phyloP scores from a whole-genome alignment of 2,329 filamentous ascomycete genomes.

The Tolypocladium sp. region DNA sequence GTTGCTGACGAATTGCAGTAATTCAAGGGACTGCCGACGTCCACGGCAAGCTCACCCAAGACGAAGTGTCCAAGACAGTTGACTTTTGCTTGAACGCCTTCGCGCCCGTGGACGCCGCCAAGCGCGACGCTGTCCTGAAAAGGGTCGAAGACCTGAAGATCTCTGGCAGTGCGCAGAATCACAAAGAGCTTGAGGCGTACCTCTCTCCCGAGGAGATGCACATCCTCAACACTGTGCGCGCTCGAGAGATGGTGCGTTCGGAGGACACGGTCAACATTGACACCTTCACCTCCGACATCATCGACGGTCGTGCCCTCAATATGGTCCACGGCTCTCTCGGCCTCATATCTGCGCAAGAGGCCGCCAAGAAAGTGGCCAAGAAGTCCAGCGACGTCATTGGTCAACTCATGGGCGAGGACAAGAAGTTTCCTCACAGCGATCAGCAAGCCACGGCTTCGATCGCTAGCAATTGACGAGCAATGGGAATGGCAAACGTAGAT shows the following conservation, averaged over 20 bases:
- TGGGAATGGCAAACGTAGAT: too few relatives aligned
- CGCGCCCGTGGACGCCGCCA: slow-evolving; percentile 3
- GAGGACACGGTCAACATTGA: slow-evolving; percentile 22
- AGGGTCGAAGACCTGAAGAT: slow-evolving; percentile 5
- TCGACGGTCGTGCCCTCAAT: slow-evolving; percentile 4
- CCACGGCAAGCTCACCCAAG: slow-evolving; percentile 15
- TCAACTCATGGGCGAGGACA: too few relatives aligned
- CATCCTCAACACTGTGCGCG: slow-evolving; percentile 16
- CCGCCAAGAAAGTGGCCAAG: too few relatives aligned
- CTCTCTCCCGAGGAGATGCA: slow-evolving; percentile 9
- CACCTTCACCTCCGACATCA: slow-evolving; percentile 18
- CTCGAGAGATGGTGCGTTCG: slow-evolving; percentile 12
- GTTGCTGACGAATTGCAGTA: slow-evolving; percentile 13
- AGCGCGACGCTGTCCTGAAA: slow-evolving; percentile 3
- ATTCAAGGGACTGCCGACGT: slow-evolving; percentile 24
- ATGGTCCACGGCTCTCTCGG: too few relatives aligned
- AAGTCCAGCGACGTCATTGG: too few relatives aligned
- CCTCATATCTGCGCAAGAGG: too few relatives aligned
- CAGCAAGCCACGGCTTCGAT: too few relatives aligned
- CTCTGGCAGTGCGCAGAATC: neutral
- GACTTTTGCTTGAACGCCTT: slow-evolving; percentile 23
- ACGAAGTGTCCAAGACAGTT: slow-evolving; percentile 18
- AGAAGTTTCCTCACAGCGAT: too few relatives aligned
- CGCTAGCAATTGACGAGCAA: too few relatives aligned
- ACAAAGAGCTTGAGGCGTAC: neutral